Evolutionary conservation across 1,284 basidiomycete genomes (phyloP).

Genomic region (Stygiomarasmius scandens): DNA sequence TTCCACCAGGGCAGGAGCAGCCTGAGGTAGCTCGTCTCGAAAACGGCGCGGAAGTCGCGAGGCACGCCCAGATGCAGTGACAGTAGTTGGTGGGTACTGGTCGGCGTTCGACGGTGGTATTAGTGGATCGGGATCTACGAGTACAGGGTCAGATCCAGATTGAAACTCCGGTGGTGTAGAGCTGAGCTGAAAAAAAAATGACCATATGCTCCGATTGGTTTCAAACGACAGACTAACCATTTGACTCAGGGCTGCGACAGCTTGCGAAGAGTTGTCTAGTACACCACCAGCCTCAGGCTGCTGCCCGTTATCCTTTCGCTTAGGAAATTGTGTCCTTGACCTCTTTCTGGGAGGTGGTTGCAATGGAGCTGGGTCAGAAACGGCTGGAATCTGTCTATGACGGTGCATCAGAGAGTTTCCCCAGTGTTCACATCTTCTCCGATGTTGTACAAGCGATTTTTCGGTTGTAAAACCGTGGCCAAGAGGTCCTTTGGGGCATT

Average conservation of each 20-base stretch:
- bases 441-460: not conserved
- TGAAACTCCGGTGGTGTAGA: too few species aligned
- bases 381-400: not conserved
- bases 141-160: not conserved
- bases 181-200: too few species aligned
- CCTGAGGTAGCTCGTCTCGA: not conserved
- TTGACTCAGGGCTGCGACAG: too few species aligned
- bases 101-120: too few species aligned
- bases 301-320: too few species aligned
- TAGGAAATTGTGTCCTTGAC: too few species aligned
- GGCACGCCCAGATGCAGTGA: not conserved
- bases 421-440: not conserved
- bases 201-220: too few species aligned
- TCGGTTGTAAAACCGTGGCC: slow-evolving; percentile 3
- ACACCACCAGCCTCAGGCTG: too few species aligned
- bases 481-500: not conserved
- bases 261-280: too few species aligned
- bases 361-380: not conserved
- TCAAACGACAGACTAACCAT: too few species aligned
- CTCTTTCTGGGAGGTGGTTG: not conserved
- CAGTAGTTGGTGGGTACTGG: not conserved
- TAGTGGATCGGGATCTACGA: not conserved
- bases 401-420: too few species aligned
- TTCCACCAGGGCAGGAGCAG: not conserved
- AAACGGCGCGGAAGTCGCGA: not conserved